Evolutionary conservation across 495 filamentous ascomycete species (phyloP), one percentile per base, ranked within the genome.

Genomic region (Neurospora terricola): DNA sequence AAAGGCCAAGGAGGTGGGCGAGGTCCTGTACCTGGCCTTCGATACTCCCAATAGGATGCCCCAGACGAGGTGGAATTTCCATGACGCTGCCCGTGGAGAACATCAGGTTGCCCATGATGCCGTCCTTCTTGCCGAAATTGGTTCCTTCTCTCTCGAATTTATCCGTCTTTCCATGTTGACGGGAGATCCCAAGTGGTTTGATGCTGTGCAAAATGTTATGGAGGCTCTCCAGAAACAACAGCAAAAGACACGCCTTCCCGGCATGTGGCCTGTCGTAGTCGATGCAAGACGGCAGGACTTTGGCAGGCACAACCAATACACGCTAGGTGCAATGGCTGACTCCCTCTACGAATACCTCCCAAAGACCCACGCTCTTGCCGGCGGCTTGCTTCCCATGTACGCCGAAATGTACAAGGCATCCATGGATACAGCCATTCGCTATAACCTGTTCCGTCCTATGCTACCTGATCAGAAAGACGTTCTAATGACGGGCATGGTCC

Each of bases 1-100:
- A 54, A 97, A 97, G 78, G 93, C 94, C 16, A 85, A 90, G 34
- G 91, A 97, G 80, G 85, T 97, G 40, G 94, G 89, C 39, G 92
- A 97, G 74, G 84, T 97, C 75, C 81, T 97, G 38, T 96, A 94
- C 78, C 89, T 90, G 71, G 91, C 92, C 9, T 97, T 97, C 78
- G 94, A 97, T 77, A 97, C 94, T 16, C 93, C 94, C 1, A 97
- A 96, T 77, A 89, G 92, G 39, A 96, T 97, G 93, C 94, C 94
- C 9, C 79, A 90, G 11, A 90, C 93, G 12, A 91, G 87, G 78
- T 92, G 94, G 80, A 84, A 88, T 38, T 79, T 82, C 6, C 74
- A 79, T 48, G 73, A 70, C 18, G 80, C 84, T 0, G 76, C 80
- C 12, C 77, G 75, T 23, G 74, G 77, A n/a, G 75, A 78, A 10